phyloP scores from a whole-genome alignment of 768 basidiomycete genomes.

The Serendipita indica region DNA sequence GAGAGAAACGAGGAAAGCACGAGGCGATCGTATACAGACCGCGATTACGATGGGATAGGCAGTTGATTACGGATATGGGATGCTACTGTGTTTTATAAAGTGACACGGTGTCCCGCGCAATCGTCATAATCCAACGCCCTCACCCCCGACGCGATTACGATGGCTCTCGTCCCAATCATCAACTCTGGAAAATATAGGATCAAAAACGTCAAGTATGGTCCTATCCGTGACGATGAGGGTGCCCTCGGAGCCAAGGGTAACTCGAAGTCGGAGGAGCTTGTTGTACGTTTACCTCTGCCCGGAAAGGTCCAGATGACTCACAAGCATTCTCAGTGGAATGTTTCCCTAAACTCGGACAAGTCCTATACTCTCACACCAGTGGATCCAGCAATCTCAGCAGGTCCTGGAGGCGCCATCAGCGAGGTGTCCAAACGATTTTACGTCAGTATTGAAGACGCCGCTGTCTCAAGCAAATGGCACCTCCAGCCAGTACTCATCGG shows the following conservation, averaged over 20 bases:
- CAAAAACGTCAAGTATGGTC: not conserved
- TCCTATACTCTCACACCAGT: not conserved
- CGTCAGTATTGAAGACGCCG: not conserved
- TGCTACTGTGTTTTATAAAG: no score
- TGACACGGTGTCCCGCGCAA: no score
- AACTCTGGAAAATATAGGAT: not conserved
- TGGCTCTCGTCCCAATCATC: not conserved
- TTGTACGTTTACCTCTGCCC: no score
- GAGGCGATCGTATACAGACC: no score
- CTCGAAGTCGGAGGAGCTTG: not conserved
- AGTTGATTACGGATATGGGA: no score
- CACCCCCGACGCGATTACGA: no score
- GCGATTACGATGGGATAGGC: no score
- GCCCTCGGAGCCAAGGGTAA: not conserved
- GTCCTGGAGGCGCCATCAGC: no score
- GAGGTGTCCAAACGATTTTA: not conserved
- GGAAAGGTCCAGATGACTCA: not conserved
- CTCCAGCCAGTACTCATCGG: not conserved
- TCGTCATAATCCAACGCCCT: no score
- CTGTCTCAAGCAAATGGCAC: not conserved
- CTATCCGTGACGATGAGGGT: conserved; percentile 2
- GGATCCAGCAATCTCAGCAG: not conserved
- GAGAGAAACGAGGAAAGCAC: no score
- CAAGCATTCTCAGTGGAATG: not conserved
- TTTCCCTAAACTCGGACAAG: not conserved